These are phyloP conservation scores for Lactarius deliciosus DNA, from an alignment of 768 basidiomycete genomes.

Conservation along the genomic window DNA sequence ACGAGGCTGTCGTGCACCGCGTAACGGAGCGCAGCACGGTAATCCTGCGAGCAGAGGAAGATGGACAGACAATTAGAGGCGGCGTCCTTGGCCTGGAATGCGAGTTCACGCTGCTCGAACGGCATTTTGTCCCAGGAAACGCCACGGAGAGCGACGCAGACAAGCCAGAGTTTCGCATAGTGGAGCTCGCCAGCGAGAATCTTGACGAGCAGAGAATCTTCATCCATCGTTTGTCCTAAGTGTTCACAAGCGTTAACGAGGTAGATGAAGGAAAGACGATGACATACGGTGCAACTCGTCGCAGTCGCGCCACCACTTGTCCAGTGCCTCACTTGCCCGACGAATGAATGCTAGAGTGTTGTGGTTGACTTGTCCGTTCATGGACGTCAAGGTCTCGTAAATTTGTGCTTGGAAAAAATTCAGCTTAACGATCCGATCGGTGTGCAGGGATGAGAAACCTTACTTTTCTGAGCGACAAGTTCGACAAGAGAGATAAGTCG, in stretches of 20 bases:
- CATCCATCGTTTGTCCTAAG: slow-evolving; percentile 75
- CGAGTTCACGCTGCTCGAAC: slow-evolving; percentile 90
- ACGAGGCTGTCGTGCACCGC: slow-evolving; percentile 93
- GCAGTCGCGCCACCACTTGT: slow-evolving; percentile 90
- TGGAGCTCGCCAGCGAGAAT: slow-evolving; percentile 86
- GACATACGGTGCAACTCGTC: slow-evolving; percentile 76
- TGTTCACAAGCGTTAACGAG: slow-evolving; percentile 20
- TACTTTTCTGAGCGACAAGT: slow-evolving; percentile 88
- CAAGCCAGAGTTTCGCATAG: slow-evolving; percentile 93
- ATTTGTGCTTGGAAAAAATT: slow-evolving; percentile 67
- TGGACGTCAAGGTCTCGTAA: slow-evolving; percentile 82
- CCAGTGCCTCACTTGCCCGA: slow-evolving; percentile 80
- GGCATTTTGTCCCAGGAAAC: slow-evolving; percentile 96
- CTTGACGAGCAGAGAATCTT: slow-evolving; percentile 81
- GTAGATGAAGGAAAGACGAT: slow-evolving; percentile 4
- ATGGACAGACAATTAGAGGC: slow-evolving; percentile 83
- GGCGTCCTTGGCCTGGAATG: slow-evolving; percentile 93
- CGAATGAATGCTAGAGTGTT: slow-evolving; percentile 85
- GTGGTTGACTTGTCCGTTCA: slow-evolving; percentile 84
- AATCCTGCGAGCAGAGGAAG: slow-evolving; percentile 77
- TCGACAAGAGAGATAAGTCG: slow-evolving; percentile 86
- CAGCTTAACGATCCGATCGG: not conserved
- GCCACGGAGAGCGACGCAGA: slow-evolving; percentile 88
- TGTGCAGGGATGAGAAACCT: slow-evolving; percentile 29
- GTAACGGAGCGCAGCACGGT: slow-evolving; percentile 85